These are phyloP conservation scores for Boletus subcaerulescens DNA, from an alignment of 768 basidiomycete species.

Conservation along the genomic window DNA sequence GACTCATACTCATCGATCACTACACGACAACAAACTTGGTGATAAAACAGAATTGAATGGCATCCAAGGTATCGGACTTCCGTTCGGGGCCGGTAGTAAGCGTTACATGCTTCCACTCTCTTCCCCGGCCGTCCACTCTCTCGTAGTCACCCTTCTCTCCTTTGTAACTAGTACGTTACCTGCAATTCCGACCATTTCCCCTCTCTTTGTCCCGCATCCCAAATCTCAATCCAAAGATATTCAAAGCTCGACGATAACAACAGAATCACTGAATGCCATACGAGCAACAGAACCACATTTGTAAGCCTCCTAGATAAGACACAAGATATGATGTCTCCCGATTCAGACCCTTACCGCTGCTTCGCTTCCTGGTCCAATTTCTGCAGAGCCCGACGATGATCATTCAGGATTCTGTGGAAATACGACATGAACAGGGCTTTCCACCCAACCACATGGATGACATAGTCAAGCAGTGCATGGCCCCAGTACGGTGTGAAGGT, in stretches of 20 bases:
- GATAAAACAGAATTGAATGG: no score
- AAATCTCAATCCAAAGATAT: no score
- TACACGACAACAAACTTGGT: no score
- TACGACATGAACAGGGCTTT: slow-evolving; percentile 55
- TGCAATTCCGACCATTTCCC: no score
- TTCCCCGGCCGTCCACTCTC: no score
- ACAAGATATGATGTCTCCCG: not conserved
- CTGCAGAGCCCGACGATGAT: slow-evolving; percentile 59
- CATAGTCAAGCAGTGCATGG: slow-evolving; percentile 76
- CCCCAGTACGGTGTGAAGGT: slow-evolving; percentile 88
- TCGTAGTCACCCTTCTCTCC: no score
- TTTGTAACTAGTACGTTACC: no score
- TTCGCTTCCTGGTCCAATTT: slow-evolving; percentile 63
- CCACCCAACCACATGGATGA: slow-evolving; percentile 53
- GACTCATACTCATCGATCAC: no score
- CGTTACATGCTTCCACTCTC: no score
- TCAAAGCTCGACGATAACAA: not conserved
- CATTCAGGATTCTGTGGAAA: slow-evolving; percentile 67
- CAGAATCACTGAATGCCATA: not conserved
- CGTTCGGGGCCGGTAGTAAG: no score
- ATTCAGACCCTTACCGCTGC: slow-evolving; percentile 34
- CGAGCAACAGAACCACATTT: not conserved
- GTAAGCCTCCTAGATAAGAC: not conserved
- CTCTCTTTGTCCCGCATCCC: no score
- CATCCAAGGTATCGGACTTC: no score